phyloP scores from a whole-genome alignment of 139 green algal genomes.

The Chlamydomonas eustigma region DNA sequence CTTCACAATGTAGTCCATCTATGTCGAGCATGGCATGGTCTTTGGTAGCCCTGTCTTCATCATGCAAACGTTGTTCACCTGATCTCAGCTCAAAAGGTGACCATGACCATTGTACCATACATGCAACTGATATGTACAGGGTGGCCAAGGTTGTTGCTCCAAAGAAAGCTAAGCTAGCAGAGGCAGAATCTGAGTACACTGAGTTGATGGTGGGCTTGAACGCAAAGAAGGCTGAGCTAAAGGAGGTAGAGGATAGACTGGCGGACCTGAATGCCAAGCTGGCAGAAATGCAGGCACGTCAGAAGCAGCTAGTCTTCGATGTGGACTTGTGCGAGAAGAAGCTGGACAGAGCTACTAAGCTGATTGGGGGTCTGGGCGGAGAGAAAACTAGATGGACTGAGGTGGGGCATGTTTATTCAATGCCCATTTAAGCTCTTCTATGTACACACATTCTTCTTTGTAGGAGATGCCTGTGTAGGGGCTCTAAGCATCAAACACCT shows the following conservation, averaged over 20 bases:
- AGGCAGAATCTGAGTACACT: slow-evolving; percentile 54
- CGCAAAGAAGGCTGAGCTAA: slow-evolving; percentile 62
- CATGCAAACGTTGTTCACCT: no score
- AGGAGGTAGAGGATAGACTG: slow-evolving; percentile 61
- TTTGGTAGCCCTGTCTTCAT: no score
- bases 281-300: slow-evolving; percentile 37
- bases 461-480: no score
- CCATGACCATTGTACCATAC: no score
- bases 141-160: slow-evolving; percentile 67
- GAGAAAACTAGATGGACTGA: slow-evolving; percentile 63
- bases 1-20: no score
- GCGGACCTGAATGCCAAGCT: slow-evolving; percentile 65
- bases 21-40: no score
- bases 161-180: slow-evolving; percentile 67
- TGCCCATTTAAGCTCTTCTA: background rate
- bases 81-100: no score
- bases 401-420: slow-evolving; percentile 29
- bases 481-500: no score
- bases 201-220: slow-evolving; percentile 59
- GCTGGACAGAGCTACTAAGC: slow-evolving; percentile 60
- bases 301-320: slow-evolving; percentile 57
- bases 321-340: slow-evolving; percentile 64
- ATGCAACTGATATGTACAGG: no score
- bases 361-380: slow-evolving; percentile 66
- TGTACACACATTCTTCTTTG: background rate